phyloP scores from a whole-genome alignment of 352 stramenopile genomes.

The Globisporangium sylvaticum region DNA sequence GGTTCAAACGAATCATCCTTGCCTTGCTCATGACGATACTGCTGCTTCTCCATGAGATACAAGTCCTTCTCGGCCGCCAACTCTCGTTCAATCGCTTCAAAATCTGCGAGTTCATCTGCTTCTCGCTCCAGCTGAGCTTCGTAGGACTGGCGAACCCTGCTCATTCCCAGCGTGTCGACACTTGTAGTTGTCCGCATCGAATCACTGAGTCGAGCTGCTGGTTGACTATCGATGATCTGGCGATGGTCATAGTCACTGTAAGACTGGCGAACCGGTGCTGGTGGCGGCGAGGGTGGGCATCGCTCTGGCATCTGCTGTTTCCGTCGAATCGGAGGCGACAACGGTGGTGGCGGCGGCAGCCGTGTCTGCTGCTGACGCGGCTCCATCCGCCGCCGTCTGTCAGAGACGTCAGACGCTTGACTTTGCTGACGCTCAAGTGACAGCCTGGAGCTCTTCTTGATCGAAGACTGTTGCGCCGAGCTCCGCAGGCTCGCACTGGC shows the following conservation, averaged over 20 bases:
- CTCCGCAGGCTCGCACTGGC: conserved; percentile 8
- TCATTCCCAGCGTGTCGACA: conserved; percentile 61
- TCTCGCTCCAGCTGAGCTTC: conserved; percentile 53
- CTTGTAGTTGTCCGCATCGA: conserved; percentile 28
- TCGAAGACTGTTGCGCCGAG: conserved; percentile 8
- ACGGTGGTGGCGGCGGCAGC: not conserved
- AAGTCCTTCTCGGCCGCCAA: conserved; percentile 54
- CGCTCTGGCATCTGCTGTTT: not conserved
- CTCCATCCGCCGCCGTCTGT: not conserved
- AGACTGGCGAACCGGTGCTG: not conserved
- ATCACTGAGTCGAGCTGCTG: conserved; percentile 13
- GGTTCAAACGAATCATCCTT: not conserved
- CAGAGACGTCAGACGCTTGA: not conserved
- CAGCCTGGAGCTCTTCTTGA: conserved; percentile 22
- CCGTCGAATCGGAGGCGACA: not conserved
- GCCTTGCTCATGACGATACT: conserved; percentile 5
- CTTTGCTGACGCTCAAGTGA: conserved; percentile 10
- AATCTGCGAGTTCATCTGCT: conserved; percentile 71
- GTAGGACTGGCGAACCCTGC: conserved; percentile 44
- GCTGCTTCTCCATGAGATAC: conserved; percentile 44
- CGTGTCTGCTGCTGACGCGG: not conserved
- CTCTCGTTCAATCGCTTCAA: conserved; percentile 71
- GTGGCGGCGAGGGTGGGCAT: not conserved
- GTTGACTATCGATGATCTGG: not conserved
- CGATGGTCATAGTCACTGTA: not conserved